Percentiles rank a stretch among this genome's conserved stretches.
Conservation (phyloP, 1,284 basidiomycete species). For the Malassezia restricta region DNA sequence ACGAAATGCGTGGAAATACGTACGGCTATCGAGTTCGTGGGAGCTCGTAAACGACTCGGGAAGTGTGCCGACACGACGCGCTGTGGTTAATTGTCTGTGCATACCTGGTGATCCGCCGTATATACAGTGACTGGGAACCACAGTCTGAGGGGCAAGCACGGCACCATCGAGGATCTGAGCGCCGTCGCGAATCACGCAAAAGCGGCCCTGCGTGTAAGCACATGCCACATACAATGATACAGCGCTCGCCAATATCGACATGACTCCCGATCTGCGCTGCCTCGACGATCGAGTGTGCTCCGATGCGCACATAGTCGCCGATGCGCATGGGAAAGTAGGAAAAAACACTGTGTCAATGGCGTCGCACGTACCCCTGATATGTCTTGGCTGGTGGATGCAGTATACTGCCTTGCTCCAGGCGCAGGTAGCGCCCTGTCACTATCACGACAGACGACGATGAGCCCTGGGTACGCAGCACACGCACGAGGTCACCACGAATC, state of each 20-base stretch:
- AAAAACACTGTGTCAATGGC: constrained; percentile 52
- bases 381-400: constrained; percentile 56
- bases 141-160: constrained; percentile 78
- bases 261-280: constrained; percentile 87
- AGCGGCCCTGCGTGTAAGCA: constrained; percentile 59
- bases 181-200: constrained; percentile 91
- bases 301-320: constrained; percentile 86
- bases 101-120: constrained; percentile 81
- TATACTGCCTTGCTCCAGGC: constrained; percentile 74
- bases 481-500: constrained; percentile 68
- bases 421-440: constrained; percentile 78
- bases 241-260: constrained; percentile 87
- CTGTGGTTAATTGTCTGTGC: constrained; percentile 48
- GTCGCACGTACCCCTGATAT: constrained; percentile 54
- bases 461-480: constrained; percentile 15
- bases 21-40: constrained; percentile 65
- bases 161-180: constrained; percentile 75
- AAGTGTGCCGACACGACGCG: constrained; percentile 65
- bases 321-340: constrained; percentile 98
- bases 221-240: constrained; percentile 62
- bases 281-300: constrained; percentile 72
- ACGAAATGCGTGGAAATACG: constrained; percentile 56
- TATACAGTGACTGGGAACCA: constrained; percentile 72
- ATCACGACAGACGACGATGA: constrained; percentile 61
- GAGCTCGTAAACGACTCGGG: constrained; percentile 79